Evolutionary conservation across 2,329 filamentous ascomycete genomes (phyloP), one percentile per base, ranked within the genome.

Genomic region (Gnomoniopsis smithogilvyi): DNA sequence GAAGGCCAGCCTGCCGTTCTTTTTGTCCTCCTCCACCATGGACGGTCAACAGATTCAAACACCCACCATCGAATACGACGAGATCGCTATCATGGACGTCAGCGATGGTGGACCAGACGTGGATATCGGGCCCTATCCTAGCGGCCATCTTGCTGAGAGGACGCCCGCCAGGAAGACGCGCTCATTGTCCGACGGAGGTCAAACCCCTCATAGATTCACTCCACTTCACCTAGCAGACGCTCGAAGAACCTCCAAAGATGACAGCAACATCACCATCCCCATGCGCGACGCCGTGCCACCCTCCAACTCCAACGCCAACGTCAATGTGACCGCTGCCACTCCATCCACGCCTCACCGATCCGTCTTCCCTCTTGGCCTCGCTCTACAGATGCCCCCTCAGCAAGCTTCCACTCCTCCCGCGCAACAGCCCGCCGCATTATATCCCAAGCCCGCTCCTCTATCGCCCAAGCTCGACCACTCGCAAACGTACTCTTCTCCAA

Each of bases 381-480:
- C 88, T 22, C 74, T 93, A 65, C 88, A 92, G 68, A 83, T 92
- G 79, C 85, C 88, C 30, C 78, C 76, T 65, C 80, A 76, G 65
- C 45, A 50, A 34, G 54, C 45, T 8, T 57, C 34, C 3, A 60
- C 58, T 15, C 49, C 58, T 41, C 58, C 58, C 36, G 60, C 66
- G 52, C 81, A 66, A 76, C 80, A 63, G 73, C 78, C 61, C 34
- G 36, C 36, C 30, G 34, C 45, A 6, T 19, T 54, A 17, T 76
- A 80, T 54, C 74, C 79, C 64, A 87, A 83, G 67, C 78, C 86
- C n/a, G 76, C 76, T 26, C 91, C 92, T 66, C 80, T 94, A 61
- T 96, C 92, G 2, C 92, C 93, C 17, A 92, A 96, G 72, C 83
- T 95, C 63, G 92, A 96, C 72, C 83, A 90, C 58, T 88, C 89